Percentiles rank a stretch among this genome's conserved stretches.
Conservation (phyloP, 352 stramenopile genomes). For the Pythium folliculosum region DNA sequence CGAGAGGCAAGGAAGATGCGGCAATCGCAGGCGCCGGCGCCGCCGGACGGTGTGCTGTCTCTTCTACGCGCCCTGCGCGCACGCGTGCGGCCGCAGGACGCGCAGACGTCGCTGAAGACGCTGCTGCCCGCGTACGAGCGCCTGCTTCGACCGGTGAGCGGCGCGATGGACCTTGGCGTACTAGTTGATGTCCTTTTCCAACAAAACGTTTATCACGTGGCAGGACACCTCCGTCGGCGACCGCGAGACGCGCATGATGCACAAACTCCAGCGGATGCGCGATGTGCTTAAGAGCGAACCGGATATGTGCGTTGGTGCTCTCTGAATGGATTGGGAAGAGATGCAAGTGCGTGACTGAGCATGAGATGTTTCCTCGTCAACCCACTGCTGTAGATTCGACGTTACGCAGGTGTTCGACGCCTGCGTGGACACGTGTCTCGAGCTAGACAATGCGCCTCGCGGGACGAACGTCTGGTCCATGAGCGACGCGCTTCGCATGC, state of each 20-base stretch:
- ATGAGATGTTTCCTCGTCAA: background rate
- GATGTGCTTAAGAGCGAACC: constrained; percentile 8
- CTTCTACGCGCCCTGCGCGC: constrained; percentile 47
- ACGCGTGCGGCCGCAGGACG: constrained; percentile 25
- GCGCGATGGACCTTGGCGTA: background rate
- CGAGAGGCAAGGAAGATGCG: background rate
- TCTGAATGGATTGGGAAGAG: background rate
- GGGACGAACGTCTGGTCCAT: constrained; percentile 14
- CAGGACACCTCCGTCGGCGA: background rate
- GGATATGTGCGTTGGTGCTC: constrained; percentile 19
- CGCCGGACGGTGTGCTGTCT: constrained; percentile 30
- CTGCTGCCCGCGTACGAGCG: constrained; percentile 46
- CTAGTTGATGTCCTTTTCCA: background rate
- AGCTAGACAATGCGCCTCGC: background rate
- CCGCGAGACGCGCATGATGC: constrained; percentile 13
- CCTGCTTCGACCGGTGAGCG: constrained; percentile 52
- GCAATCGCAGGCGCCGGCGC: background rate
- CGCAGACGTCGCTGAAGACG: constrained; percentile 32
- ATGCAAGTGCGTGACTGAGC: background rate
- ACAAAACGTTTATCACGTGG: background rate
- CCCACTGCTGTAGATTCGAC: constrained; percentile 20
- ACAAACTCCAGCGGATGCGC: constrained; percentile 15
- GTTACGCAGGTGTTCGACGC: constrained; percentile 18
- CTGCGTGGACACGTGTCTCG: constrained; percentile 21
- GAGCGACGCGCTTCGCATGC: constrained; percentile 43